phyloP scores from a whole-genome alignment of 192 early-diverging fungal genomes.

The Podila epicladia region DNA sequence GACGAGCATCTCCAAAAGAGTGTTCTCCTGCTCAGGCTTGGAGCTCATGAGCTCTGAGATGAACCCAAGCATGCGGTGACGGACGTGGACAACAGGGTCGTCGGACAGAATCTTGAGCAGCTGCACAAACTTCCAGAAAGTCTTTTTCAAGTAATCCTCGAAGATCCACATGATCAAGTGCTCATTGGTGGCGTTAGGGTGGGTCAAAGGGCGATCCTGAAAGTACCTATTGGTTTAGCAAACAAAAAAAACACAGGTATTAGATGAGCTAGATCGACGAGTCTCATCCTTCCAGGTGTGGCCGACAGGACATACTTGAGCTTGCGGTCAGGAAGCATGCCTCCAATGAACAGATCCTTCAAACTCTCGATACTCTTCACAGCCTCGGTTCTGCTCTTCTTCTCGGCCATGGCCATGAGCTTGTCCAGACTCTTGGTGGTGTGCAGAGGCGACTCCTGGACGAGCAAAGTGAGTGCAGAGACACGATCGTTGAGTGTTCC shows the following conservation, averaged over 20 bases:
- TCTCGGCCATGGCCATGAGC: conserved; percentile 86
- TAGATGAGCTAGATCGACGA: no score
- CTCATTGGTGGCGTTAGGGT: conserved; percentile 63
- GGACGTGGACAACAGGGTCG: conserved; percentile 87
- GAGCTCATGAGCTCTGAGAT: conserved; percentile 80
- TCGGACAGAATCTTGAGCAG: conserved; percentile 88
- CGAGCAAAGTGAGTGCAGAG: conserved; percentile 90
- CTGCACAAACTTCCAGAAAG: conserved; percentile 91
- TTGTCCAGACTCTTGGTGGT: conserved; percentile 73
- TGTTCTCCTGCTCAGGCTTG: conserved; percentile 98
- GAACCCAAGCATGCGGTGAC: conserved; percentile 80
- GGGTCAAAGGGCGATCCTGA: conserved; percentile 83
- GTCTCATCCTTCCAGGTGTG: not conserved
- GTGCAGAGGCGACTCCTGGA: conserved; percentile 94
- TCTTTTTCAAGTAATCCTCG: conserved; percentile 93
- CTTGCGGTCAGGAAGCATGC: conserved; percentile 89
- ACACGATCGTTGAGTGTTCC: conserved; percentile 95
- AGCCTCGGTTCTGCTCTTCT: conserved; percentile 91
- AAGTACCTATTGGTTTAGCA: conserved; percentile 69
- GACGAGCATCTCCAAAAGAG: conserved; percentile 88
- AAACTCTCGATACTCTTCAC: conserved; percentile 86
- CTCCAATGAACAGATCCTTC: conserved; percentile 88
- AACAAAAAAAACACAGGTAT: not conserved
- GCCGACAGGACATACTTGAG: conserved; percentile 57
- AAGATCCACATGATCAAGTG: conserved; percentile 94